Evolutionary conservation across 2,329 filamentous ascomycete species (phyloP).

Genomic region (Aspergillus fischeri): DNA sequence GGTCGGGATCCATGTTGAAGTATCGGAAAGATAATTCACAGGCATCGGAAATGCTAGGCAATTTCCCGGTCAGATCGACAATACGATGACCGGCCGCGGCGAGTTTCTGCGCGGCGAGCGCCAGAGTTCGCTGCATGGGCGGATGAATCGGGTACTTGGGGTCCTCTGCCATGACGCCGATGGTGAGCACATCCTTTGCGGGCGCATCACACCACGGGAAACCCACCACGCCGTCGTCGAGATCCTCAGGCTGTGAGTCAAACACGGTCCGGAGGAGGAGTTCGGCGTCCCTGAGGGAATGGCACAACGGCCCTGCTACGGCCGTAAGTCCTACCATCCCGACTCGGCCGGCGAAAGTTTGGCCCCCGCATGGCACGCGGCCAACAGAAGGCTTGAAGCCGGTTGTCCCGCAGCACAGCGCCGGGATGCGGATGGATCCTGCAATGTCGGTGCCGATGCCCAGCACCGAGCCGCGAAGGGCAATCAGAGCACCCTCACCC

Average conservation of each 20-base stretch:
- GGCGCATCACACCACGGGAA: slow-evolving; percentile 10
- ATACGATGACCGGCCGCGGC: slow-evolving; percentile 16
- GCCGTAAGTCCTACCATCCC: slow-evolving; percentile 17
- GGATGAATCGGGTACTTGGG: slow-evolving; percentile 18
- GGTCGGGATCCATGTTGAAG: slow-evolving; percentile 21
- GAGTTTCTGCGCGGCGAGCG: slow-evolving; percentile 12
- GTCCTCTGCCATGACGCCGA: slow-evolving; percentile 21
- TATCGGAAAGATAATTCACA: slow-evolving; percentile 13
- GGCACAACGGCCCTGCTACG: slow-evolving; percentile 18
- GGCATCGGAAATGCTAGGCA: slow-evolving; percentile 6
- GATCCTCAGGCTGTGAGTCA: slow-evolving; percentile 3
- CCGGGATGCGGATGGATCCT: slow-evolving; percentile 42
- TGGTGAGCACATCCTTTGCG: slow-evolving; percentile 2
- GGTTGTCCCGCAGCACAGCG: slow-evolving; percentile 47
- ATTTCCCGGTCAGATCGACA: slow-evolving; percentile 10
- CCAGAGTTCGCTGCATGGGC: slow-evolving; percentile 16
- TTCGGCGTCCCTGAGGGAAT: slow-evolving; percentile 11
- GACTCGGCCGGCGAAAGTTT: slow-evolving; percentile 22
- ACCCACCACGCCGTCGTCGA: slow-evolving; percentile 11
- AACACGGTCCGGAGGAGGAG: slow-evolving; percentile 11
- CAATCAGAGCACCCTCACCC: slow-evolving; percentile 60
- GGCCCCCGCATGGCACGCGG: slow-evolving; percentile 49
- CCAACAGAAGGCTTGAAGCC: slow-evolving; percentile 44
- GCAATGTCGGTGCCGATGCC: slow-evolving; percentile 60
- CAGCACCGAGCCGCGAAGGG: slow-evolving; percentile 54